These are phyloP conservation scores for Didymella glomerata DNA, from an alignment of 2,329 filamentous ascomycete species.

Conservation along the genomic window DNA sequence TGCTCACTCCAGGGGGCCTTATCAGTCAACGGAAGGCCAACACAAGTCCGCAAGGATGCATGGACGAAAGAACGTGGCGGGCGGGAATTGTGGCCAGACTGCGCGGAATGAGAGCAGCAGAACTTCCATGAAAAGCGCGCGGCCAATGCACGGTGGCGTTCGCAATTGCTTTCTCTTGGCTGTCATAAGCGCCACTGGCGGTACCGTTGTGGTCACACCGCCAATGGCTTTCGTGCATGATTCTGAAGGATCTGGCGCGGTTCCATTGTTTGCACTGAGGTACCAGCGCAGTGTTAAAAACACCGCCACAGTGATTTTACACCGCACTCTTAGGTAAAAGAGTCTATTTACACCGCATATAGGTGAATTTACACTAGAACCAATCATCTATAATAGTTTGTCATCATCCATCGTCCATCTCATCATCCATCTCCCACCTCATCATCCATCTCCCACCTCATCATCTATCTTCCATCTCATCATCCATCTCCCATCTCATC, in stretches of 20 bases:
- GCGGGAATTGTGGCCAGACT: background rate
- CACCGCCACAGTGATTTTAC: no score
- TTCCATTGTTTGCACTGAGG: constrained; percentile 13
- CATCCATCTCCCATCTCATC: no score
- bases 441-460: no score
- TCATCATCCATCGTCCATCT: no score
- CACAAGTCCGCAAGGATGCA: background rate
- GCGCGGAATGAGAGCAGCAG: background rate
- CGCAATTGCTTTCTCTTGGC: background rate
- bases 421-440: no score
- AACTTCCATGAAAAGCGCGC: background rate
- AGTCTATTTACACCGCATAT: no score
- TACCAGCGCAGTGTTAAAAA: no score
- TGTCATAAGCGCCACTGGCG: constrained; percentile 7
- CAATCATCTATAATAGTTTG: no score
- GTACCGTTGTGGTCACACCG: constrained; percentile 3
- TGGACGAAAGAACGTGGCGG: constrained; percentile 4
- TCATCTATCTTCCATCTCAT: no score
- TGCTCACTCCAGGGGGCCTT: background rate
- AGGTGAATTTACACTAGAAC: no score
- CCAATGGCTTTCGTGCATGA: constrained; percentile 1
- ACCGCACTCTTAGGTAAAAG: no score
- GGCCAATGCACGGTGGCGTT: constrained; percentile 4
- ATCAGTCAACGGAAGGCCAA: constrained; percentile 1
- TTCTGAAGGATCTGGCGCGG: constrained; percentile 8